Base-by-base conservation (phyloP, 176 grass and related monocot species). In the Aegilops umbellulata region DNA sequence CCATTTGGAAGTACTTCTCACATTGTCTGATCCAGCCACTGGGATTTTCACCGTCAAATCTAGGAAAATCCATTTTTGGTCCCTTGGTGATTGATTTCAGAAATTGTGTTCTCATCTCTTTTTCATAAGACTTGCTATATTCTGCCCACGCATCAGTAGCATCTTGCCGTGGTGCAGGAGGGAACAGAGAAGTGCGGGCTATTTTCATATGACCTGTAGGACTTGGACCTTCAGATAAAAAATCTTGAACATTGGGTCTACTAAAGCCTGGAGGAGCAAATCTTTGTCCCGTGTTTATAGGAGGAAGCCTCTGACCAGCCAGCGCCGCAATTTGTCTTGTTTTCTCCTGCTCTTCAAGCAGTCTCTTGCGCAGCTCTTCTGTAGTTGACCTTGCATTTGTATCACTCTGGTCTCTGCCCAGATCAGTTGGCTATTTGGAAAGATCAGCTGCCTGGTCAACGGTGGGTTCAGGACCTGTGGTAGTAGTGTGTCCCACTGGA, bases 281-380 rank as follows among this genome's bases (percentile, higher is more conserved):
- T 8, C 55, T 8, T 0, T 19, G 16, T 7, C 53, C 53, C 1
- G 20, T 60, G 6, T 60, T 22, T 9, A 60, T 60, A 0, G 55
- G 55, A 8, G 55, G 55, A 1, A 60, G 20, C 2, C 2, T 60
- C 7, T 20, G 55, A 3, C 4, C 7, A 3, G 6, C 2, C 2
- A 22, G 2, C 0, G 0, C 2, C 0, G 2, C 1, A 0, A 8
- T 7, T 8, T 47, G 46, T 2, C 0, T 8, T 3, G 55, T 8
- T 3, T 60, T 22, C 7, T 60, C 22, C 10, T 60, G 57, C 3
- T 60, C 20, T 7, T 2, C 2, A 3, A 60, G 7, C 22, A 60
- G 0, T 8, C 2, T 7, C 3, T 3, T n/a, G 0, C 20, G 8
- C 8, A 60, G 0, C 0, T 60, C 20, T 8, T 60, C 22, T 3